A percentile compares a stretch with the other conserved stretches of the same genome.
Evolutionary conservation across 257 asterid species (phyloP).

Genomic region (Nicotiana benthamiana): DNA sequence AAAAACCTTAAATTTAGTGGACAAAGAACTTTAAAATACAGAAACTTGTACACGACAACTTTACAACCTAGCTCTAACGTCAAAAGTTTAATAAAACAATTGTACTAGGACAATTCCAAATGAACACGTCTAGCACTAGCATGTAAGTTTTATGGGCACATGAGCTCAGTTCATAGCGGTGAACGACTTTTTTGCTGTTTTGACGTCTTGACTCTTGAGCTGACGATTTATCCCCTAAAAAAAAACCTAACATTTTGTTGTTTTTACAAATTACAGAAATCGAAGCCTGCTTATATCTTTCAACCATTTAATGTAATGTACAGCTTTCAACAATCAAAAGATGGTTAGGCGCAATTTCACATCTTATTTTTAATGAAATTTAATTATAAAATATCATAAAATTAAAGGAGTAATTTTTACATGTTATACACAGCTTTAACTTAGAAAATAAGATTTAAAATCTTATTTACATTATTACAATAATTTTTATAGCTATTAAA

Average conservation of each 20-base stretch:
- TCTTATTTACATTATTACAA: too few relatives aligned
- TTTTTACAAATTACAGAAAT: too few relatives aligned
- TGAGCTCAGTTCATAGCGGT: neutral
- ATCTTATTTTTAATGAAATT: too few relatives aligned
- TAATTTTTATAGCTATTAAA: too few relatives aligned
- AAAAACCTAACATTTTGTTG: neutral
- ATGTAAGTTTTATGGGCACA: neutral
- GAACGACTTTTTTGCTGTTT: neutral
- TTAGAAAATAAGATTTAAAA: too few relatives aligned
- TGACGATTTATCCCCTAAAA: neutral
- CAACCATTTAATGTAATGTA: neutral
- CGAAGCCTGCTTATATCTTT: neutral
- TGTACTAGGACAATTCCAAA: neutral
- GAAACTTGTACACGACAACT: neutral
- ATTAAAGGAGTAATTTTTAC: too few relatives aligned
- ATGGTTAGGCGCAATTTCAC: too few relatives aligned
- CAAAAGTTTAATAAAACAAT: neutral
- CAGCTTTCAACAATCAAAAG: too few relatives aligned
- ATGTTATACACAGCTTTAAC: too few relatives aligned
- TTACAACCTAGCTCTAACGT: neutral
- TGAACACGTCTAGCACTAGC: neutral
- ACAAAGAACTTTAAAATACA: too few relatives aligned
- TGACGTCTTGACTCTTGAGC: neutral
- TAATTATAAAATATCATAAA: too few relatives aligned
- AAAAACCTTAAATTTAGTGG: too few relatives aligned